Evolutionary conservation across 257 asterid species (phyloP).

Genomic region (Plantago ovata): DNA sequence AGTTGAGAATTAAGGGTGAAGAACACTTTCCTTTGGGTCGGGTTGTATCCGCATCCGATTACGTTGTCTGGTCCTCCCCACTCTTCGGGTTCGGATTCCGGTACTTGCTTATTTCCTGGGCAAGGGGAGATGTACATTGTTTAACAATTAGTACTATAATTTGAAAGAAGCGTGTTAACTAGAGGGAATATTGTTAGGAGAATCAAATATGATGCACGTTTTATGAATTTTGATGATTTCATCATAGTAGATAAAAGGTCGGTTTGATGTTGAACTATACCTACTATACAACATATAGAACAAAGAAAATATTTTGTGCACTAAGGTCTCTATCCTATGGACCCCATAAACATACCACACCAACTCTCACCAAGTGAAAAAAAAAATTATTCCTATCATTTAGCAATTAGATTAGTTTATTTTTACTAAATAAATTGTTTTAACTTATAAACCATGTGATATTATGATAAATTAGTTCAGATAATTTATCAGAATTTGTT

Average conservation of each 20-base stretch:
- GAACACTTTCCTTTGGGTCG: conserved; percentile 66
- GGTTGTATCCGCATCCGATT: conserved; percentile 83
- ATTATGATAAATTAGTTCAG: too few relatives aligned
- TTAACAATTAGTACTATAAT: too few relatives aligned
- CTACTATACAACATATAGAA: conserved; percentile 17
- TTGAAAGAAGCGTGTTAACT: too few relatives aligned
- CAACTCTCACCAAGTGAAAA: conserved; percentile 9
- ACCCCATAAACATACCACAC: conserved; percentile 22
- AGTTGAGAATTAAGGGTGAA: conserved; percentile 67
- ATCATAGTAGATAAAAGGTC: too few relatives aligned
- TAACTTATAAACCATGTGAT: too few relatives aligned
- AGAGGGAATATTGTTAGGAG: conserved; percentile 20
- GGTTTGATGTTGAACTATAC: conserved; percentile 9
- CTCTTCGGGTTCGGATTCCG: conserved; percentile 39
- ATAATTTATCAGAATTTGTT: too few relatives aligned
- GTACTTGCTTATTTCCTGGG: conserved; percentile 57
- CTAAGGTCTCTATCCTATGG: conserved; percentile 15
- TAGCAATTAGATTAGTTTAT: too few relatives aligned
- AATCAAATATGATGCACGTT: conserved; percentile 10
- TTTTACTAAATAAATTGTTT: too few relatives aligned
- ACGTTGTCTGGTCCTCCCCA: conserved; percentile 59
- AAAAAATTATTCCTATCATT: too few relatives aligned
- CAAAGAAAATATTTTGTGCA: conserved; percentile 16
- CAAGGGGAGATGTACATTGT: neutral
- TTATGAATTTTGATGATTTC: neutral